phyloP scores from a whole-genome alignment of 208 protist genomes.

The Leptomonas seymouri region DNA sequence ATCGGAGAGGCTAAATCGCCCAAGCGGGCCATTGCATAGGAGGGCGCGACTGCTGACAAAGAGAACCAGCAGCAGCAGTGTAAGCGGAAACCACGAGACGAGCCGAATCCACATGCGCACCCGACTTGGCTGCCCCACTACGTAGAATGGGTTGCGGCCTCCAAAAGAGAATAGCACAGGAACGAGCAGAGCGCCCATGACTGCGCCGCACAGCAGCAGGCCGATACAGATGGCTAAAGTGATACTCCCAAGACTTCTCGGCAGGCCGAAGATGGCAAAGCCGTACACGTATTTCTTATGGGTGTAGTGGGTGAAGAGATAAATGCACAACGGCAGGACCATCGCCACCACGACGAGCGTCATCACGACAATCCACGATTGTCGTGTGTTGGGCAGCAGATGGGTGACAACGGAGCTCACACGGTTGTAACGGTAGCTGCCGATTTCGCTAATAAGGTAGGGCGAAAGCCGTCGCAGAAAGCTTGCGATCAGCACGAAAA shows the following conservation, averaged over 20 bases:
- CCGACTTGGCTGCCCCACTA: constrained; percentile 8
- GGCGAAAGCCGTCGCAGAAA: constrained; percentile 22
- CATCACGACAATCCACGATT: constrained; percentile 28
- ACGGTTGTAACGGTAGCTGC: constrained; percentile 27
- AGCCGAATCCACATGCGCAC: constrained; percentile 16
- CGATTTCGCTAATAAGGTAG: constrained; percentile 17
- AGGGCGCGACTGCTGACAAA: constrained; percentile 18
- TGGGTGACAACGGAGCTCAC: constrained; percentile 23
- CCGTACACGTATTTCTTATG: constrained; percentile 13
- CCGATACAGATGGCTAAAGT: constrained; percentile 5
- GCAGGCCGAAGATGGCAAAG: constrained; percentile 24
- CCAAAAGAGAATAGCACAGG: constrained; percentile 14
- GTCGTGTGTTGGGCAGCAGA: constrained; percentile 24
- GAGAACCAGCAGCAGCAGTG: constrained; percentile 19
- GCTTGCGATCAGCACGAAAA: constrained; percentile 25
- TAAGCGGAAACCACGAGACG: constrained; percentile 23
- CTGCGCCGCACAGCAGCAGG: constrained; percentile 16
- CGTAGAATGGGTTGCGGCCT: constrained; percentile 23
- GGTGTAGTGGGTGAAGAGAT: constrained; percentile 31
- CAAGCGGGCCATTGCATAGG: constrained; percentile 16
- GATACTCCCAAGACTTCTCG: background rate
- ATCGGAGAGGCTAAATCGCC: background rate
- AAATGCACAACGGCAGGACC: constrained; percentile 22
- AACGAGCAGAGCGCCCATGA: constrained; percentile 3
- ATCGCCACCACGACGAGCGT: constrained; percentile 20